Base-by-base conservation (phyloP, 108 stramenopile genomes). In the Stephanodiscus triporus region DNA sequence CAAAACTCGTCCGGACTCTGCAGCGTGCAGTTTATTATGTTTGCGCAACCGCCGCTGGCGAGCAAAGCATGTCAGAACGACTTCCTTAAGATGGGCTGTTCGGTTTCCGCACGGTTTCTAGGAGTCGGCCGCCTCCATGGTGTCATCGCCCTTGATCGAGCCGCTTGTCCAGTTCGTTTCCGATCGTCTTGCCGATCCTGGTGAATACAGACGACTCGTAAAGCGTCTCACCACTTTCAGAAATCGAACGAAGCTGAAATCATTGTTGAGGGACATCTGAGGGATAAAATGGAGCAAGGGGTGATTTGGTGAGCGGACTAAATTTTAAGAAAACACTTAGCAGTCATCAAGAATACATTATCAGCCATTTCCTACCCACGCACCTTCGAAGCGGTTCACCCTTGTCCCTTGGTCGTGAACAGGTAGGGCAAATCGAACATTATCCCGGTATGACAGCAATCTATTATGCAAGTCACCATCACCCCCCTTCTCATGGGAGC, bases 231-330 rank as follows among this genome's bases (percentile, higher is more conserved):
- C 90, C 20, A 92, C 94, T 82, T 95, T 92, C 49, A 95, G 80
- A 66, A 89, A 92, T 70, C 94, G 83, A 1, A 92, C 87, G 74
- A 95, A 95, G 56, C 89, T 90, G 77, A 92, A 95, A 71, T 95
- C 87, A 42, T 95, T 86, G 69, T 91, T 91, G 54, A 86, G 66
- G 17, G 86, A 56, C 79, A 91, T 79, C 76, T 87, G 68, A 11
- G 29, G 17, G 27, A n/a, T 13, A 42, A 13, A n/a, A n/a, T n/a
- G 20, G 36, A 7, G 10, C 14, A 43, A 47, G 40, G 3, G 9
- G 34, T 14, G 38, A 72, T 22, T 9, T 40, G n/a, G 26, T 17
- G 47, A 62, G 48, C n/a, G n/a, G n/a, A n/a, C n/a, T n/a, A n/a
- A n/a, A n/a, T n/a, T n/a, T n/a, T n/a, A n/a, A n/a, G n/a, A n/a